phyloP scores from a whole-genome alignment of 441 rosid genomes.

The Metrosideros polymorpha region DNA sequence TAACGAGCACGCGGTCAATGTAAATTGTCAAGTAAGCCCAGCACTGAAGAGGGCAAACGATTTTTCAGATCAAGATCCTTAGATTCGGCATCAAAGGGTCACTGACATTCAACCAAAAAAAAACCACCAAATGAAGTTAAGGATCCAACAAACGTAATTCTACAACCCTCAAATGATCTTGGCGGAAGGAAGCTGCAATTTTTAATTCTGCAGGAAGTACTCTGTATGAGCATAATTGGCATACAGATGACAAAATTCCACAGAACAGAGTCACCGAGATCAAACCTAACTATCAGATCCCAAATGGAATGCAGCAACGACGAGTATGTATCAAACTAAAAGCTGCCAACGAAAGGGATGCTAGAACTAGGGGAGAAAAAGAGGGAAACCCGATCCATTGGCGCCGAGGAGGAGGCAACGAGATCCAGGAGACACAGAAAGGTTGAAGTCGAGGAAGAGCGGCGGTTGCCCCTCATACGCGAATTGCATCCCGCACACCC shows the following conservation, averaged over 20 bases:
- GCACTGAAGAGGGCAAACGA: not conserved
- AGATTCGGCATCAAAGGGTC: not conserved
- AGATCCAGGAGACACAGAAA: constrained; percentile 68
- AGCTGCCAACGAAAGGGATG: not conserved
- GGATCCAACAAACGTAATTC: not conserved
- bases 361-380: too few relatives aligned
- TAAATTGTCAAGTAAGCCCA: not conserved
- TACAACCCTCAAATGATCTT: not conserved
- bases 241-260: not conserved
- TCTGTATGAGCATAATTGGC: not conserved
- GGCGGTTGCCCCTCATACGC: constrained; percentile 54
- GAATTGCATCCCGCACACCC: constrained; percentile 81
- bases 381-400: constrained; percentile 98
- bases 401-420: constrained; percentile 96
- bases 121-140: not conserved
- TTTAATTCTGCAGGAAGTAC: not conserved
- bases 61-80: not conserved
- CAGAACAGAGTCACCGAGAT: not conserved
- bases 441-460: constrained; percentile 64
- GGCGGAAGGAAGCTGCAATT: not conserved
- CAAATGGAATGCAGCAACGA: not conserved
- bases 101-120: not conserved
- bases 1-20: not conserved
- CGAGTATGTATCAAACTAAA: not conserved
- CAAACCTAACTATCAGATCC: not conserved